Conservation (phyloP, 2,329 filamentous ascomycete genomes). For the Fusarium sp. region DNA sequence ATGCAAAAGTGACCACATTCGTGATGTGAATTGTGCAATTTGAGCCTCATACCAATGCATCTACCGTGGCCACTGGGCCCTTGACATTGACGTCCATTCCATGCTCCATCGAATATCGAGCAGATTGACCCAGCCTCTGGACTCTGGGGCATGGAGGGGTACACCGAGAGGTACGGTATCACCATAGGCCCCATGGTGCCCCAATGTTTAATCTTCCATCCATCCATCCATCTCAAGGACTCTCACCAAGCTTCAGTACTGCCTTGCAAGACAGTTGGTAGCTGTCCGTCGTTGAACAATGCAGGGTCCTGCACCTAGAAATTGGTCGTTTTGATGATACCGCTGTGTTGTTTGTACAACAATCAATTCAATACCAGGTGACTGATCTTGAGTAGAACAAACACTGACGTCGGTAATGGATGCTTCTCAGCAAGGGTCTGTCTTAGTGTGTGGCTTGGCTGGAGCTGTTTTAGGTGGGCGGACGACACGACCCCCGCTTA, state of each 20-base stretch:
- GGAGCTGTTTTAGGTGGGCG: constrained; percentile 11
- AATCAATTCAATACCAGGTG: not conserved
- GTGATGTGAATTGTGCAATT: constrained; percentile 8
- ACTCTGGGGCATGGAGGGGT: constrained; percentile 9
- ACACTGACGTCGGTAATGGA: constrained; percentile 27
- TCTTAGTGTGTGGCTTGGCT: constrained; percentile 8
- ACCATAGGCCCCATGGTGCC: not conserved
- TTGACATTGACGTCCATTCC: not conserved
- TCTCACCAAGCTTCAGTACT: not conserved
- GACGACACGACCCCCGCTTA: constrained; percentile 5
- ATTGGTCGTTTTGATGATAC: not conserved
- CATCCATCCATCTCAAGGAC: not conserved
- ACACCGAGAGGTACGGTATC: not conserved
- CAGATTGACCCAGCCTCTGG: not conserved
- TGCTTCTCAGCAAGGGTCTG: constrained; percentile 20
- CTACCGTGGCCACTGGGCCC: constrained; percentile 18
- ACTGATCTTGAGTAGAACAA: constrained; percentile 8
- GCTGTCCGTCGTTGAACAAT: not conserved
- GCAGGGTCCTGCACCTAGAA: not conserved
- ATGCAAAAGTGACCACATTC: not conserved
- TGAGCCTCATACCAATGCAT: constrained; percentile 16
- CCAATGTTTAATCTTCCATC: not conserved
- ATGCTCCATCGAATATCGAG: not conserved
- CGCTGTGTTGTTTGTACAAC: not conserved
- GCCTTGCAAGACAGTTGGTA: not conserved